Percentiles rank a stretch among this genome's conserved stretches.
Evolutionary conservation across 305 asterid species (phyloP).

Genomic region (Solanum hybrid): DNA sequence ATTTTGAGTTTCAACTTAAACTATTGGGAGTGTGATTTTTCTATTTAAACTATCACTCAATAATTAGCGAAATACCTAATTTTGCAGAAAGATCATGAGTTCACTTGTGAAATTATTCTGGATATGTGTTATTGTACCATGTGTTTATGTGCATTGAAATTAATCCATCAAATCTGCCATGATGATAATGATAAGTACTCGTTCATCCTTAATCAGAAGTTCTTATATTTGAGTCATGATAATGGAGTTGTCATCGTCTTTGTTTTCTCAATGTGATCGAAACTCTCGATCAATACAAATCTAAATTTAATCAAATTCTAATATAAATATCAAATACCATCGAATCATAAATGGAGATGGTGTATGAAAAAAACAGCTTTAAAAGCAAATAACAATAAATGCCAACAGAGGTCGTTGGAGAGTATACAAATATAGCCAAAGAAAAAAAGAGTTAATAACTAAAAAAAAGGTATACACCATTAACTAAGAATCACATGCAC

Average conservation of each 20-base stretch:
- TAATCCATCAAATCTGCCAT: not conserved
- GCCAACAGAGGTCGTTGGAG: constrained; percentile 33
- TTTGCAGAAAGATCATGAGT: not conserved
- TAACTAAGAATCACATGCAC: constrained; percentile 2
- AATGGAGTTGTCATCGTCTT: not conserved
- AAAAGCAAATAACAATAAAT: constrained; percentile 22
- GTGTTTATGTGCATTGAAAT: not conserved
- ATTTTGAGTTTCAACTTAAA: not conserved
- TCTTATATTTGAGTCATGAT: not conserved
- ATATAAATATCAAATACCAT: not conserved
- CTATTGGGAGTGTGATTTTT: too few species aligned
- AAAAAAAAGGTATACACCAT: not conserved
- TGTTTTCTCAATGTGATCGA: not conserved
- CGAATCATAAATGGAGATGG: not conserved
- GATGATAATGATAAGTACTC: not conserved
- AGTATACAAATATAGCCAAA: not conserved
- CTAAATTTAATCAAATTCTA: not conserved
- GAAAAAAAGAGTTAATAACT: not conserved
- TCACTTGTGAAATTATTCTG: not conserved
- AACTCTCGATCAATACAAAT: not conserved
- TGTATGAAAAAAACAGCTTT: constrained; percentile 9
- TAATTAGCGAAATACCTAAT: not conserved
- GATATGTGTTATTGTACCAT: not conserved
- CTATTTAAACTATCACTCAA: not conserved
- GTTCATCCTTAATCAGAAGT: not conserved